Base-by-base conservation (phyloP, 2,329 filamentous ascomycete genomes). In the Seiridium unicorne region DNA sequence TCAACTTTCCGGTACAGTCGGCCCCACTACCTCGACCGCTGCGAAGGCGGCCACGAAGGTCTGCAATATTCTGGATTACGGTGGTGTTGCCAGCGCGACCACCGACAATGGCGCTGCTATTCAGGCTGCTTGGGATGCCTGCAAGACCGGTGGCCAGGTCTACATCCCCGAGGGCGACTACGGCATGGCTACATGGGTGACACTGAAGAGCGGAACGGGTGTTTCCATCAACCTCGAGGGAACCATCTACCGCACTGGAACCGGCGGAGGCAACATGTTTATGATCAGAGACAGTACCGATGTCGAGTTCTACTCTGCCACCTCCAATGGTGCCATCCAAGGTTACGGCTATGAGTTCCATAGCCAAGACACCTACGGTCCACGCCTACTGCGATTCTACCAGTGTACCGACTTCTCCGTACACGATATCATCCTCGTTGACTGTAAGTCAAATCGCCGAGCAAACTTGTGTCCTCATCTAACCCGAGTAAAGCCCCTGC, bases 51-150 rank as follows among this genome's bases (percentile, higher is more conserved):
- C 67, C 18, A 65, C 62, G 57, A 73, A 73, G 63, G 62, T 72
- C 3, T 84, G 81, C 72, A 79, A 79, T 65, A 80, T 84, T 57
- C 73, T 79, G 57, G 67, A 77, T 57, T 82, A 83, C 63, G 81
- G 82, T 9, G 82, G 75, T 36, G 74, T 73, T n/a, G 78, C 80
- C 1, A 77, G 80, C 62, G 78, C 79, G 44, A 69, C 72, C 13
- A 79, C 78, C 3, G 81, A 84, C 63, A 72, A 70, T 61, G 62
- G 70, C 51, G 66, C 59, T 32, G 70, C 70, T 32, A 68, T 72
- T 58, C 60, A 60, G 34, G 49, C 62, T 18, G 67, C 70, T 7
- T 72, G 69, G 69, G 51, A 63, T 13, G 69, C 72, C 26, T 84
- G 81, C 72, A 77, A 79, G 63, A 69, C 73, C 1, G 80, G 81